Conservation (phyloP, 192 early-diverging fungal species). For the Coemansia sp. region DNA sequence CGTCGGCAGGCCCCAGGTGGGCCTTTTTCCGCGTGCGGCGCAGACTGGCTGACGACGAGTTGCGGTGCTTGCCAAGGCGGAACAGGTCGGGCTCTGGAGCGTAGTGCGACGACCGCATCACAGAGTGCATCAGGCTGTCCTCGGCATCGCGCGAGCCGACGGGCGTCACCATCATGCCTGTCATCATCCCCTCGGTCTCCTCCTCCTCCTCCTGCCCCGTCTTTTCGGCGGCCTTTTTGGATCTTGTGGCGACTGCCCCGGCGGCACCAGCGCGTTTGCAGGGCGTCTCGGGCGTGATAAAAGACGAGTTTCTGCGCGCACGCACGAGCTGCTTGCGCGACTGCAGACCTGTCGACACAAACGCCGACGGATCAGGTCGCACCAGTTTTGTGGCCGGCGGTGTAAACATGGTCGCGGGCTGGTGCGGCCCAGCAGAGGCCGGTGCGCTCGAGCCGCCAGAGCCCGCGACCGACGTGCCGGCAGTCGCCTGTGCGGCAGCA, state of each 20-base stretch:
- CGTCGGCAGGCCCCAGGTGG: slow-evolving; percentile 25
- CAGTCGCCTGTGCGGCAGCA: slow-evolving; percentile 14
- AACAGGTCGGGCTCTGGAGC: slow-evolving; percentile 17
- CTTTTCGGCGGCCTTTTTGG: neutral
- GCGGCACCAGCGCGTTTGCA: slow-evolving; percentile 26
- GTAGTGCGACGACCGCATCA: slow-evolving; percentile 2
- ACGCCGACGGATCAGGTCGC: slow-evolving; percentile 47
- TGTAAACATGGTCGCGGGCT: slow-evolving; percentile 36
- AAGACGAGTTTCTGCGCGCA: slow-evolving; percentile 16
- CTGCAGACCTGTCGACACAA: slow-evolving; percentile 48
- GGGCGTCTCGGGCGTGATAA: slow-evolving; percentile 44
- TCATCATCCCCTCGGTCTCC: neutral
- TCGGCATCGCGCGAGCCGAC: too few relatives aligned
- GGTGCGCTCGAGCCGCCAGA: slow-evolving; percentile 6
- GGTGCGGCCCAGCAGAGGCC: neutral
- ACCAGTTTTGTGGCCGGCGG: slow-evolving; percentile 52
- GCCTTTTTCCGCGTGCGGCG: slow-evolving; percentile 42
- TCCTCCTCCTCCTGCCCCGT: neutral
- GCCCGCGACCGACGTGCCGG: slow-evolving; percentile 27
- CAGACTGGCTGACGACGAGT: slow-evolving; percentile 42
- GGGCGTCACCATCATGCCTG: slow-evolving; percentile 5
- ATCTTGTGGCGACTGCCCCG: neutral
- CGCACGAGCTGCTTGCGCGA: slow-evolving; percentile 46
- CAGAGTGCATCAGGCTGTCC: slow-evolving; percentile 4
- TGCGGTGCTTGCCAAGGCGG: slow-evolving; percentile 47